A percentile compares a stretch with the other conserved stretches of the same genome.
phyloP scores from a whole-genome alignment of 2,329 filamentous ascomycete species.

The Xylariaceae sp. region DNA sequence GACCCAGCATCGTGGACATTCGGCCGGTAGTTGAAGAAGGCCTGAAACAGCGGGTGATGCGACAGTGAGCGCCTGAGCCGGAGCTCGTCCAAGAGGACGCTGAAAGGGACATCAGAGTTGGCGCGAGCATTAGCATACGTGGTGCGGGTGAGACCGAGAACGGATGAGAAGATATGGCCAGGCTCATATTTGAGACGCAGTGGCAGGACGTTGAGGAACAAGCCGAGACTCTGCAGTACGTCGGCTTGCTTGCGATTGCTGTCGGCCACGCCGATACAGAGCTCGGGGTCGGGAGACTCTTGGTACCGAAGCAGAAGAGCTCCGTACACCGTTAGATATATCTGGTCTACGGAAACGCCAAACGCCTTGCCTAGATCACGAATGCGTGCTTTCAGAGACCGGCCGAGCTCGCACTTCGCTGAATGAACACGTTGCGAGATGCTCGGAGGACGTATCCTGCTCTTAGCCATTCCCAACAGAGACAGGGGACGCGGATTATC shows the following conservation, averaged over 20 bases:
- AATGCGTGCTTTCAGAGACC: conserved; percentile 18
- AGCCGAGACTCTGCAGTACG: conserved; percentile 29
- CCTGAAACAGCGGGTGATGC: conserved; percentile 42
- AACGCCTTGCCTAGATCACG: conserved; percentile 18
- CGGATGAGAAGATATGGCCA: conserved; percentile 4
- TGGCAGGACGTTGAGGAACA: conserved; percentile 36
- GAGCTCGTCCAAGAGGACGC: conserved; percentile 31
- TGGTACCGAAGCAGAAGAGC: conserved; percentile 32
- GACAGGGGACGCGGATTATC: conserved; percentile 28
- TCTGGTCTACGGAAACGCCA: conserved; percentile 35
- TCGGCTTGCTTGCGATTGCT: conserved; percentile 29
- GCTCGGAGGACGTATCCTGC: conserved; percentile 17
- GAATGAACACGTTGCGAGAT: conserved; percentile 18
- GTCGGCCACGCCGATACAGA: conserved; percentile 42
- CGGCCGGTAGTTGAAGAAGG: conserved; percentile 41
- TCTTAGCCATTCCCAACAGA: conserved; percentile 29
- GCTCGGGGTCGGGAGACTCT: conserved; percentile 27
- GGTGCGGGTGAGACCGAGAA: conserved; percentile 2
- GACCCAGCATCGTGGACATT: no score
- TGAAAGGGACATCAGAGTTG: conserved; percentile 40
- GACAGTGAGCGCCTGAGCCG: conserved; percentile 34
- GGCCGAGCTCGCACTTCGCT: conserved; percentile 15
- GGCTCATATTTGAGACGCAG: conserved; percentile 20
- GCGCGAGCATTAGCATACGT: conserved; percentile 25
- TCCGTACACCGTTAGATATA: conserved; percentile 40